A percentile compares a stretch with the other conserved stretches of the same genome.
Conservation (phyloP, 495 filamentous ascomycete genomes). For the Lepidopterella palustris region DNA sequence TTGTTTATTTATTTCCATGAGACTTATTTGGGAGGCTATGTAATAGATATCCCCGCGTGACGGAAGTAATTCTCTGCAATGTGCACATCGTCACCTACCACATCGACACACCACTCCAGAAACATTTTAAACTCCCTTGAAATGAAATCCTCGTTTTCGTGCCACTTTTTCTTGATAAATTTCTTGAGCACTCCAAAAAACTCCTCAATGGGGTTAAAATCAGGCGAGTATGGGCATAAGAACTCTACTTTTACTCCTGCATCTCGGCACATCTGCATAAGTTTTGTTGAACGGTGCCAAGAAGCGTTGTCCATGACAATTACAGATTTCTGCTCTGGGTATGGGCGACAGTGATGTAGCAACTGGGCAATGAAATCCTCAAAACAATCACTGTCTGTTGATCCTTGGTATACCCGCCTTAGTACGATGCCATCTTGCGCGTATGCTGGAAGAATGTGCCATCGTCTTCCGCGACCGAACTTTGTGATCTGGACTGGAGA, state of each 20-base stretch:
- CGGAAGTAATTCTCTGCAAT: slow-evolving; percentile 30
- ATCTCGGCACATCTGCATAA: neutral
- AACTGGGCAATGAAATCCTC: neutral
- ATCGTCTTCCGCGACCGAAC: neutral
- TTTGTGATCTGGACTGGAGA: neutral
- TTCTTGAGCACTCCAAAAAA: neutral
- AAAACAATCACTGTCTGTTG: neutral
- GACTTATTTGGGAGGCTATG: too few relatives aligned
- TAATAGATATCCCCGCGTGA: neutral
- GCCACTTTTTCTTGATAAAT: neutral
- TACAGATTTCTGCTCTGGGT: neutral
- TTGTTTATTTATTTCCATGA: too few relatives aligned
- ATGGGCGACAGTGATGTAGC: neutral
- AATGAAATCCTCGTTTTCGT: neutral
- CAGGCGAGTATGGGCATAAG: neutral
- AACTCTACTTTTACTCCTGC: neutral
- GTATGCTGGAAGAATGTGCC: neutral
- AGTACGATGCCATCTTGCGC: neutral
- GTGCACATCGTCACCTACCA: slow-evolving; percentile 19
- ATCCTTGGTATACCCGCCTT: neutral
- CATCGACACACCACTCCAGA: slow-evolving; percentile 29
- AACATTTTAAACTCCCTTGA: slow-evolving; percentile 20
- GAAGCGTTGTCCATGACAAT: neutral
- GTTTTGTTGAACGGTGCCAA: neutral
- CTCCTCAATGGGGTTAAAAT: neutral